A percentile compares a stretch with the other conserved stretches of the same genome.
phyloP scores from a whole-genome alignment of 1,284 basidiomycete species.

The Melampsora americana region DNA sequence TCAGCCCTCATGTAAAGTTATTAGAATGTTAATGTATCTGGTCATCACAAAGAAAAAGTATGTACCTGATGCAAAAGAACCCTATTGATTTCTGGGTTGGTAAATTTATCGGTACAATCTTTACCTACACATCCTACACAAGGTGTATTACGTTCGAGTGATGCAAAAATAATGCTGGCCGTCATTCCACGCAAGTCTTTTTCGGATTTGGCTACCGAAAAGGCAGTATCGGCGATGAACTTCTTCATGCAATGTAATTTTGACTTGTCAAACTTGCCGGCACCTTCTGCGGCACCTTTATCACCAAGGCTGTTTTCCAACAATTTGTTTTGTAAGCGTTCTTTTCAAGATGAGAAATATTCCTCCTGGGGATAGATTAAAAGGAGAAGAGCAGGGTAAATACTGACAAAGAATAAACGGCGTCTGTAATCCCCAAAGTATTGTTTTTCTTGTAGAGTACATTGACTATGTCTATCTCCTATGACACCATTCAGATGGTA shows the following conservation, averaged over 20 bases:
- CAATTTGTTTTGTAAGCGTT: neutral
- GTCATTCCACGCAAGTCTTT: constrained; percentile 63
- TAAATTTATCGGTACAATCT: constrained; percentile 3
- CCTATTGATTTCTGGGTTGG: constrained; percentile 21
- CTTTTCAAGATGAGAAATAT: neutral
- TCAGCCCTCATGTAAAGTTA: neutral
- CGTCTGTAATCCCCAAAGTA: constrained; percentile 6
- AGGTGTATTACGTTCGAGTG: constrained; percentile 67
- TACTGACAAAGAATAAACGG: constrained; percentile 31
- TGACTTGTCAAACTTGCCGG: constrained; percentile 7
- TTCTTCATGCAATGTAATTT: constrained; percentile 28
- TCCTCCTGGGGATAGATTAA: neutral
- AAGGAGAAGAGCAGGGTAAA: neutral
- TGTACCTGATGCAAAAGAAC: constrained; percentile 30
- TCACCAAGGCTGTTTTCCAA: constrained; percentile 10
- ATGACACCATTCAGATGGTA: neutral
- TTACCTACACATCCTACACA: constrained; percentile 57
- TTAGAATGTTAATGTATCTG: neutral
- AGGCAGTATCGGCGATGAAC: constrained; percentile 24
- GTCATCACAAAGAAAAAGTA: neutral
- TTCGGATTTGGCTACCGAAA: constrained; percentile 59
- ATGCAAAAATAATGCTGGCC: constrained; percentile 64
- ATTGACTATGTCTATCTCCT: neutral
- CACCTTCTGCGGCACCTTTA: constrained; percentile 1
- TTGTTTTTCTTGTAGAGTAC: constrained; percentile 16